Evolutionary conservation across 2,329 filamentous ascomycete genomes (phyloP).

Genomic region (Colletotrichum sp.): DNA sequence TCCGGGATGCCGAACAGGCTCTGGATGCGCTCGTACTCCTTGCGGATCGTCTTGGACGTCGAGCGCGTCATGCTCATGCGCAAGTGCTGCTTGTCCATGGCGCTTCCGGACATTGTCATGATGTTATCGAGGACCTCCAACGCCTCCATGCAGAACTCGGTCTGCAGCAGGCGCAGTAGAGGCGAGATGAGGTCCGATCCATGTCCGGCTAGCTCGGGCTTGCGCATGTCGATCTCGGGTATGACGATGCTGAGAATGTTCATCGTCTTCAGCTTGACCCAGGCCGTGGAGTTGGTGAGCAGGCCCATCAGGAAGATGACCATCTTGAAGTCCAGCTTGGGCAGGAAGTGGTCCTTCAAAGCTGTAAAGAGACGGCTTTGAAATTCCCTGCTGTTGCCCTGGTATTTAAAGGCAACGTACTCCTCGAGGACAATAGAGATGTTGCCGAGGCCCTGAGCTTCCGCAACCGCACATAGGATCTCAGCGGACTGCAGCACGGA

Average conservation of each 20-base stretch:
- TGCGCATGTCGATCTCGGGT: constrained; percentile 90
- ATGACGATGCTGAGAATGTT: constrained; percentile 84
- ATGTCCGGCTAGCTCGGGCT: constrained; percentile 86
- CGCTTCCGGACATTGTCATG: constrained; percentile 89
- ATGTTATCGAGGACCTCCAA: constrained; percentile 92
- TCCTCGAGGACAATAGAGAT: constrained; percentile 73
- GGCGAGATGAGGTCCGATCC: constrained; percentile 96
- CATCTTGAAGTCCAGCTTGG: constrained; percentile 81
- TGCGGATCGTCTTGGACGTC: constrained; percentile 83
- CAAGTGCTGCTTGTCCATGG: constrained; percentile 92
- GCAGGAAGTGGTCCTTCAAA: constrained; percentile 79
- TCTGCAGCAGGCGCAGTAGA: constrained; percentile 85
- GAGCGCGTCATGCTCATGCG: constrained; percentile 98
- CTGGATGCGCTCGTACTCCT: constrained; percentile 93
- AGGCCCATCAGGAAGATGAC: constrained; percentile 90
- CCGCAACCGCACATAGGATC: constrained; percentile 73
- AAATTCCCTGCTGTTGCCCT: constrained; percentile 72
- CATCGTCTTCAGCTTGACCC: constrained; percentile 95
- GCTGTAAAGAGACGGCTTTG: constrained; percentile 75
- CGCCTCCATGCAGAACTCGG: constrained; percentile 91
- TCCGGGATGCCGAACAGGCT: constrained; percentile 97
- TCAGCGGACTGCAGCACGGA: constrained; percentile 68
- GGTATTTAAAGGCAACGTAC: constrained; percentile 71
- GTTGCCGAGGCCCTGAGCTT: constrained; percentile 70
- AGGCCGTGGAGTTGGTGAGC: constrained; percentile 84